phyloP scores from a whole-genome alignment of 2,329 filamentous ascomycete species.

The Fusarium sublunatum region DNA sequence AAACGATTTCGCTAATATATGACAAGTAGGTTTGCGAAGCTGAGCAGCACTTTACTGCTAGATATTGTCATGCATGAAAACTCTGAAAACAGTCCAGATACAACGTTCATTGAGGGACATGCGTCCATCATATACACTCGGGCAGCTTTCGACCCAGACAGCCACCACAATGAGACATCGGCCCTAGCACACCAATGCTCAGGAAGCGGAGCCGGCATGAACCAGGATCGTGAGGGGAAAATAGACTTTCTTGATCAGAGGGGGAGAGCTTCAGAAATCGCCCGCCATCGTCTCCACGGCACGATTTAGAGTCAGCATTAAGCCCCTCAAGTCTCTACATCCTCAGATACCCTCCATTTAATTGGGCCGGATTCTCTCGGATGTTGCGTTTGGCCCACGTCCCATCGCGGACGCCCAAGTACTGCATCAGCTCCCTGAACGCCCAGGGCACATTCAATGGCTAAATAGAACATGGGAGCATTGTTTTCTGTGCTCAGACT shows the following conservation, averaged over 20 bases:
- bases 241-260: conserved; percentile 43
- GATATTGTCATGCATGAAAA: conserved; percentile 6
- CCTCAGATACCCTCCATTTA: conserved; percentile 6
- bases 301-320: conserved; percentile 21
- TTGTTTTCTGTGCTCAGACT: neutral
- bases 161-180: conserved; percentile 18
- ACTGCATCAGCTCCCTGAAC: conserved; percentile 13
- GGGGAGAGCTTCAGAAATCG: conserved; percentile 33
- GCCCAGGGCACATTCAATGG: conserved; percentile 1
- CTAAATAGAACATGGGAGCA: neutral
- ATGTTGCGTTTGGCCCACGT: conserved; percentile 18
- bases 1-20: conserved; percentile 24
- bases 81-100: conserved; percentile 5
- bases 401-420: conserved; percentile 7
- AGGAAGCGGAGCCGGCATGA: conserved; percentile 22
- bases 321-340: conserved; percentile 26
- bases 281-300: conserved; percentile 16
- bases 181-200: conserved; percentile 23
- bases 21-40: conserved; percentile 3
- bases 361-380: conserved; percentile 26
- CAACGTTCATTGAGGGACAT: conserved; percentile 16
- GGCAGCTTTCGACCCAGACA: conserved; percentile 29
- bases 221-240: conserved; percentile 38
- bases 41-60: conserved; percentile 13
- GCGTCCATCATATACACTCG: conserved; percentile 26